Conservation (phyloP, 768 basidiomycete species). For the Clitopilus passeckerianus region DNA sequence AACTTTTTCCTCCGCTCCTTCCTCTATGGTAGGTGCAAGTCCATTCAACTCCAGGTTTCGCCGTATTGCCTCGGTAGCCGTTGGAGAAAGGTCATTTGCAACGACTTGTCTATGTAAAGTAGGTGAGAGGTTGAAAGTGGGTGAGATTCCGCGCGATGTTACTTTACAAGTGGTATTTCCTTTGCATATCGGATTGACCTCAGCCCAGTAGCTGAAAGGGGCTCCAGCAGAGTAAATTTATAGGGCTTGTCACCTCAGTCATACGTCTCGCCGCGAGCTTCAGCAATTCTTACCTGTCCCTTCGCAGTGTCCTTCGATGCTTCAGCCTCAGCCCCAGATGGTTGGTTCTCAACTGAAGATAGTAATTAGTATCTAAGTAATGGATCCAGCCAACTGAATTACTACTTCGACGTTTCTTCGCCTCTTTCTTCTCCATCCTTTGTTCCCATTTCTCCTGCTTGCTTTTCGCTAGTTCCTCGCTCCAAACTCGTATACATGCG, state of each 20-base stretch:
- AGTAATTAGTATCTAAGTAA: not conserved
- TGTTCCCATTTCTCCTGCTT: conserved; percentile 61
- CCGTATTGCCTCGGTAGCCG: conserved; percentile 81
- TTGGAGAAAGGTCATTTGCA: conserved; percentile 87
- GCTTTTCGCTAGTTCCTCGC: conserved; percentile 58
- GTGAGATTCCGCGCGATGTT: conserved; percentile 12
- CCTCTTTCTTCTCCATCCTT: conserved; percentile 43
- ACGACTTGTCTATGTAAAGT: conserved; percentile 67
- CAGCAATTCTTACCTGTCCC: not conserved
- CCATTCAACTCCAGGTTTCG: conserved; percentile 83
- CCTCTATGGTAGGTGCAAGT: conserved; percentile 32
- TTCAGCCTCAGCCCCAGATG: not conserved
- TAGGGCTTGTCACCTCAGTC: conserved; percentile 27
- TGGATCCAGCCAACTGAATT: not conserved
- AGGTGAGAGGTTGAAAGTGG: conserved; percentile 1
- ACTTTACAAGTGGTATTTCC: conserved; percentile 92
- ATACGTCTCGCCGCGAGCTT: too few species aligned
- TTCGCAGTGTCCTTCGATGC: not conserved
- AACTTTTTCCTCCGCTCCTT: conserved; percentile 43
- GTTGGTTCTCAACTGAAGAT: not conserved
- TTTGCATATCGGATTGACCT: conserved; percentile 96
- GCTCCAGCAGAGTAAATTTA: conserved; percentile 82
- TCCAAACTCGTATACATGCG: conserved; percentile 88
- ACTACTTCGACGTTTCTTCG: conserved; percentile 44
- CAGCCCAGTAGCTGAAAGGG: conserved; percentile 92